A percentile compares a stretch with the other conserved stretches of the same genome.
Conservation (phyloP, 1,284 basidiomycete species). For the Tilletia indica region DNA sequence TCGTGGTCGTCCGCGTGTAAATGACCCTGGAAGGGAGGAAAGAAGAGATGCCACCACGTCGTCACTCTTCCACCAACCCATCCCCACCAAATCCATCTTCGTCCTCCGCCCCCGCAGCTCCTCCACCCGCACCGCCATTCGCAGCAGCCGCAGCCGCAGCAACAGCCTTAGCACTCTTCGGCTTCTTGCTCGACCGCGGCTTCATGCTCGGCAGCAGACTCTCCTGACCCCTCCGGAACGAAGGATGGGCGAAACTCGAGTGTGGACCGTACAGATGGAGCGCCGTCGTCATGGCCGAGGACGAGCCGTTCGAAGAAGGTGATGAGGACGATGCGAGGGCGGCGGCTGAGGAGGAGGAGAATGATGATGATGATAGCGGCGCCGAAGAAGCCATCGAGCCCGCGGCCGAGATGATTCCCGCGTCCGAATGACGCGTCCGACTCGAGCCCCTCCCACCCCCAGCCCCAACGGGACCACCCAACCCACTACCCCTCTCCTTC, state of each 20-base stretch:
- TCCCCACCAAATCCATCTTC: conserved; percentile 8
- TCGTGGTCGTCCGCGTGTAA: no score
- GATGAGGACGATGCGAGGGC: not conserved
- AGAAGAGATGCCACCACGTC: no score
- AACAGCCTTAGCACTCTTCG: conserved; percentile 37
- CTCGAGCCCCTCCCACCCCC: conserved; percentile 27
- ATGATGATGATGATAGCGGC: no score
- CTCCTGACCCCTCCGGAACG: conserved; percentile 49
- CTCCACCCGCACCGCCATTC: not conserved
- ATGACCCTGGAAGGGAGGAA: no score
- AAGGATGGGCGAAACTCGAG: conserved; percentile 52
- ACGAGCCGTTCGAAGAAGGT: not conserved
- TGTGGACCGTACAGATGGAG: conserved; percentile 52
- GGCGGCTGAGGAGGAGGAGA: no score
- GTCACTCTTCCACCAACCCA: not conserved
- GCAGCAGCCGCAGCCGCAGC: not conserved
- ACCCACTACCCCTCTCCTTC: not conserved
- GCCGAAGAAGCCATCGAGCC: not conserved
- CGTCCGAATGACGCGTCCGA: conserved; percentile 19
- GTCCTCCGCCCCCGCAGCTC: not conserved
- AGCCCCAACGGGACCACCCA: not conserved
- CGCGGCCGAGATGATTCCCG: not conserved
- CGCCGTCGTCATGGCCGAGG: conserved; percentile 32
- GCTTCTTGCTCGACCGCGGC: conserved; percentile 53
- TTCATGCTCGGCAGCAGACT: conserved; percentile 52